These are phyloP conservation scores for Aaosphaeria pasadenensis DNA, from an alignment of 2,329 filamentous ascomycete species.

Conservation along the genomic window DNA sequence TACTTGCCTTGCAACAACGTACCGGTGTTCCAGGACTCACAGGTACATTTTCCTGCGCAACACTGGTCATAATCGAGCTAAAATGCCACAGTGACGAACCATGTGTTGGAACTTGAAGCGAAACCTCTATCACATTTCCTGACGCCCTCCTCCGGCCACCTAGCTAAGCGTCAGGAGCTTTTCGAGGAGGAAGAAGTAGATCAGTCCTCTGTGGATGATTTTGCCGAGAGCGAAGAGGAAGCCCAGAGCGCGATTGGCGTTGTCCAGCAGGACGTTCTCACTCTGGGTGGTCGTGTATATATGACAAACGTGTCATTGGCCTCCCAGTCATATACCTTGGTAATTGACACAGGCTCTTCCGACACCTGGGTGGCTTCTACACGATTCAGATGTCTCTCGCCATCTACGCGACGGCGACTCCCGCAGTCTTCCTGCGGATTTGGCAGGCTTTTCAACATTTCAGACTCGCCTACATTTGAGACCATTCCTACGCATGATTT, in stretches of 20 bases:
- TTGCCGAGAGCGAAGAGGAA: not conserved
- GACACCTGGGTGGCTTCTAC: slow-evolving; percentile 24
- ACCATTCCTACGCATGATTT: slow-evolving; percentile 10
- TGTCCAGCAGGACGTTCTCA: slow-evolving; percentile 17
- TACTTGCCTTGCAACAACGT: not conserved
- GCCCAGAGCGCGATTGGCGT: slow-evolving; percentile 1
- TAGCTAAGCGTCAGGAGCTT: slow-evolving; percentile 1
- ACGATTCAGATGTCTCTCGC: slow-evolving; percentile 14
- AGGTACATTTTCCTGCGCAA: no score
- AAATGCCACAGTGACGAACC: not conserved
- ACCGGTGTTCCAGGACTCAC: not conserved
- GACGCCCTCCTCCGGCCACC: not conserved
- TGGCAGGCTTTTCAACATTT: slow-evolving; percentile 11
- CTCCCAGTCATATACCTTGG: slow-evolving; percentile 13
- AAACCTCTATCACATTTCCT: not conserved
- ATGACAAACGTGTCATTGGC: slow-evolving; percentile 24
- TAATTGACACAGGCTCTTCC: slow-evolving; percentile 24
- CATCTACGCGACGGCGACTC: not conserved
- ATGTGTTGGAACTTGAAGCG: not conserved
- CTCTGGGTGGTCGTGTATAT: slow-evolving; percentile 26
- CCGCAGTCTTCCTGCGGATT: slow-evolving; percentile 14
- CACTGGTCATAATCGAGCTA: no score
- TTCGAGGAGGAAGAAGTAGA: no score
- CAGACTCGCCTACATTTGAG: slow-evolving; percentile 1
- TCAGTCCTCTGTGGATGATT: not conserved